Evolutionary conservation across 176 grass and related monocot genomes (phyloP), one percentile per base, ranked within the genome.

Genomic region (Carex littledalei): DNA sequence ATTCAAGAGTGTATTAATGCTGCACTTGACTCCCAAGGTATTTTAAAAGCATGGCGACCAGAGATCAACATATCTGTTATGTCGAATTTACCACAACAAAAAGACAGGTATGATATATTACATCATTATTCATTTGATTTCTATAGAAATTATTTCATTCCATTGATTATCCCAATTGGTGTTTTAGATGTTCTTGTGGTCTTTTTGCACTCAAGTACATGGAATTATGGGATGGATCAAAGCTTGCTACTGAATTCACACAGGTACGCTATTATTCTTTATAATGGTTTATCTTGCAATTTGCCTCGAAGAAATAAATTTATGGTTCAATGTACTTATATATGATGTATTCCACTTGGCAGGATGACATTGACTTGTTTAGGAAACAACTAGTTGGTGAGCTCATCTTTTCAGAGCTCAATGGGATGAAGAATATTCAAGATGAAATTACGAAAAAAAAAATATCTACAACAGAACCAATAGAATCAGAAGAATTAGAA

Each of bases 181-280:
- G 15, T 62, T 45, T 81, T 16, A 81, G 79, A 15, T 61, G 29
- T 22, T 63, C 79, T 6, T 39, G 56, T 81, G 79, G 16, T 47
- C 8, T 60, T 35, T 60, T 37, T 81, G 79, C 16, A 22, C 79
- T 63, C 10, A 59, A 81, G 24, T 81, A 63, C 57, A 81, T 63
- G 79, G 3, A 61, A 32, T 41, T 56, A 15, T 81, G 79, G 29
- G 31, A 57, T 63, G 79, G 76, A 59, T 57, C 76, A 24, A n/a
- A 62, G 8, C 34, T 63, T 35, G 18, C 37, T 45, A 63, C 31
- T 17, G 2, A 80, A n/a, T 80, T 80, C 15, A 16, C 76, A 20
- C 79, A 61, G 79, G 79, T 81, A 2, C 47, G 55, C 8, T 80
- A 18, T 7, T 18, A 6, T 59, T 18, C 2, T 31, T 31, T 59